Base-by-base conservation (phyloP, 2,329 filamentous ascomycete genomes). In the Cladosporium austrohemisphaericum region DNA sequence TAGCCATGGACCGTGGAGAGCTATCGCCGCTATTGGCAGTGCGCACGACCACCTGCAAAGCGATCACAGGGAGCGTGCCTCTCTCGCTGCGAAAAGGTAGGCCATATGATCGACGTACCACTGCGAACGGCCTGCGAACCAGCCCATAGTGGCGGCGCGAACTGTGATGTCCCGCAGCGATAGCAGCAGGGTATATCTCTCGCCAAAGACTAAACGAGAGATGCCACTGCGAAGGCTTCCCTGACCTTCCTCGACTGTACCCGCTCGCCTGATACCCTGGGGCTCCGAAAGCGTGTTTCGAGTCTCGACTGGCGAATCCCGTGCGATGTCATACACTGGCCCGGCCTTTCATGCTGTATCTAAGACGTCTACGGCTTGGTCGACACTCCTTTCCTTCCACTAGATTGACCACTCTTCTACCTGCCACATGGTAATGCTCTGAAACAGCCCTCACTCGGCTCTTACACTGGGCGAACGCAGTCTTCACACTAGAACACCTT, bases 271-370 rank as follows among this genome's bases (percentile, higher is more conserved):
- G 25, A 28, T 36, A 38, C 44, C 22, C 33, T 36, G 32, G 44
- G 23, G 25, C 23, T 31, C 14, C 43, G 25, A 26, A 47, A 47
- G 44, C 44, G 44, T 32, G 44, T 47, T 47, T 47, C 44, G 44
- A 47, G 44, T 47, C 41, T 13, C 20, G 23, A 22, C 25, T 36
- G 33, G 33, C 14, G 14, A 26, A 37, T 35, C 33, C 40, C 32
- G 44, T 37, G 32, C 33, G 16, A 47, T 47, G 33, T 38, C 44
- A 47, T 47, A 36, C 33, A 38, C 33, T 38, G 44, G 44, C 25
- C 44, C 44, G 44, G 44, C 25, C 44, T 47, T 19, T 41, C 38
- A 11, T 28, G 38, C 23, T 29, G 33, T 26, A 38, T 47, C 44
- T 31, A 16, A 36, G 22, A 36, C 35, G 33, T 20, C 14, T 16